These are phyloP conservation scores for Fusarium coffeatum DNA, from an alignment of 2,329 filamentous ascomycete genomes.

Conservation along the genomic window DNA sequence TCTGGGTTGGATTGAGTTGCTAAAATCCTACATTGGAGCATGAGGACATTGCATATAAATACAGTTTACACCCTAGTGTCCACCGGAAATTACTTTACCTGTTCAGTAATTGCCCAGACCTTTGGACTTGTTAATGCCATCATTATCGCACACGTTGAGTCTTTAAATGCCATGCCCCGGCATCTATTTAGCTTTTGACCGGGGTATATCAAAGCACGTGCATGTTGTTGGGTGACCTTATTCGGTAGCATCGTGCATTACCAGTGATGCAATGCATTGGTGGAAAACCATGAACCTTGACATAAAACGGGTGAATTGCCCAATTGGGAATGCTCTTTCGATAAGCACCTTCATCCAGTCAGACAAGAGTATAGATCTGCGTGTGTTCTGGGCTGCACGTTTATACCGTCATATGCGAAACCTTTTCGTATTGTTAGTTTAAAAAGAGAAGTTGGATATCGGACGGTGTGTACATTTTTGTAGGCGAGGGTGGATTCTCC, in stretches of 20 bases:
- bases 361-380: not conserved
- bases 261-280: conserved; percentile 3
- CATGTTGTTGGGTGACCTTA: conserved; percentile 6
- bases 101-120: not conserved
- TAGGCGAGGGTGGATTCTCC: not conserved
- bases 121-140: not conserved
- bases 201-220: conserved; percentile 17
- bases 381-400: not conserved
- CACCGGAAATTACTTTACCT: conserved; percentile 21
- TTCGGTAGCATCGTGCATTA: conserved; percentile 16
- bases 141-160: not conserved
- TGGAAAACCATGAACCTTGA: conserved; percentile 21
- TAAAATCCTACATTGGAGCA: not conserved
- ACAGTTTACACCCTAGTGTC: not conserved
- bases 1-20: not conserved
- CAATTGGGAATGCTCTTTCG: not conserved
- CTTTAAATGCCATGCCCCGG: conserved; percentile 2
- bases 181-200: not conserved
- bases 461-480: conserved; percentile 2
- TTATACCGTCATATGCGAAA: not conserved
- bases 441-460: conserved; percentile 7
- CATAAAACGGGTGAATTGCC: conserved; percentile 20
- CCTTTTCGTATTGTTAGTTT: not conserved
- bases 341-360: conserved; percentile 1
- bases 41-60: not conserved